Percentiles rank a stretch among this genome's conserved stretches.
These are phyloP conservation scores for Solanum corneliomulleri DNA, from an alignment of 257 asterid species.

Conservation along the genomic window DNA sequence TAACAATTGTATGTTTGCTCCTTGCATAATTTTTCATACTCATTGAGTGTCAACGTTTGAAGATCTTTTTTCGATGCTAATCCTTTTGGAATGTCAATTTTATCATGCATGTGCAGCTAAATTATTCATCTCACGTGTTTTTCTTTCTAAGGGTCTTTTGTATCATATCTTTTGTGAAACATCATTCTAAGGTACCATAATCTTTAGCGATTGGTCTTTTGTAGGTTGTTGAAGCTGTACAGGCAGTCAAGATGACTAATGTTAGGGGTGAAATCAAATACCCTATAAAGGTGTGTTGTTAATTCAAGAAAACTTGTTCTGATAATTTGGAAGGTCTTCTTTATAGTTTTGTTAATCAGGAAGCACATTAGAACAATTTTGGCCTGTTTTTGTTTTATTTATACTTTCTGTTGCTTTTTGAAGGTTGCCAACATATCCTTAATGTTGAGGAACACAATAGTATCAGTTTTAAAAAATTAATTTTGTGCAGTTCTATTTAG, in stretches of 20 bases:
- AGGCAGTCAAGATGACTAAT: conserved; percentile 74
- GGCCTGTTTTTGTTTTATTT: not conserved
- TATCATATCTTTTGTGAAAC: not conserved
- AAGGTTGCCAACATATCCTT: not conserved
- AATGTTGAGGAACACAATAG: not conserved
- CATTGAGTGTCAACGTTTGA: not conserved
- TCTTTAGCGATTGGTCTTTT: not conserved
- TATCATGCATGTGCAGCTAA: not conserved
- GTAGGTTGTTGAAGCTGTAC: conserved; percentile 89
- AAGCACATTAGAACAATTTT: not conserved
- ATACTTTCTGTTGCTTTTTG: not conserved
- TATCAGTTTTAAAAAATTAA: not conserved
- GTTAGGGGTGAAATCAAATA: conserved; percentile 76
- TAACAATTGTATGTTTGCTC: not conserved
- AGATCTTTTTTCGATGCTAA: not conserved
- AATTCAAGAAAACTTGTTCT: not conserved
- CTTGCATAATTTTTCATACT: not conserved
- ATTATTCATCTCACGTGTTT: not conserved
- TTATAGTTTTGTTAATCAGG: not conserved
- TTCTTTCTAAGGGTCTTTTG: not conserved
- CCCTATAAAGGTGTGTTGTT: conserved; percentile 66
- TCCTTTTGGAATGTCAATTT: not conserved
- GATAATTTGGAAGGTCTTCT: not conserved
- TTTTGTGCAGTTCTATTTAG: not conserved
- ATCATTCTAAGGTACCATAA: not conserved